Conservation (phyloP, 768 basidiomycete species). For the Solioccasus polychromus region DNA sequence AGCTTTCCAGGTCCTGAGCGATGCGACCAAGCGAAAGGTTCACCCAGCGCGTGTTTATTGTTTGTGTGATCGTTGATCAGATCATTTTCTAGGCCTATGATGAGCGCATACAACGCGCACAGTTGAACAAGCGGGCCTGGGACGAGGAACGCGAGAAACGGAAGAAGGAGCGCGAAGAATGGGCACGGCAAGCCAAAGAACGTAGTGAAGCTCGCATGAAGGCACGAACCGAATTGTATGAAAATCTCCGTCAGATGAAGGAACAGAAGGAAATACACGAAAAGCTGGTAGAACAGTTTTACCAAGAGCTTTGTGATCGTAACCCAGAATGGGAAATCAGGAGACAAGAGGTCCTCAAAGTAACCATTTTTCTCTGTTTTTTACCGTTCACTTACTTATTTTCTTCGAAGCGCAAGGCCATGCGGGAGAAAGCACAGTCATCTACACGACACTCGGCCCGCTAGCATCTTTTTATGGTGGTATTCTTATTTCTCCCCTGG, state of each 20-base stretch:
- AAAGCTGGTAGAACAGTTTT: constrained; percentile 49
- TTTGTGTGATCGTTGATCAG: background rate
- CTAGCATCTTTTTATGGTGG: constrained; percentile 25
- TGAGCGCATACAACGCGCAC: constrained; percentile 33
- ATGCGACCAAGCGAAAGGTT: constrained; percentile 55
- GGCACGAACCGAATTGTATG: constrained; percentile 36
- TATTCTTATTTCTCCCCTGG: constrained; percentile 30
- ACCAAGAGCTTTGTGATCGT: constrained; percentile 50
- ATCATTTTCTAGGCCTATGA: constrained; percentile 44
- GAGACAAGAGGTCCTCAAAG: constrained; percentile 49
- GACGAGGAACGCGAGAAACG: constrained; percentile 40
- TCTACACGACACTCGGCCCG: constrained; percentile 16
- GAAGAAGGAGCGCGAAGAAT: constrained; percentile 50
- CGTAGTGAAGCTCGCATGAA: constrained; percentile 50
- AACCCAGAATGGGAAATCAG: constrained; percentile 66
- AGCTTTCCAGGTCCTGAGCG: constrained; percentile 58
- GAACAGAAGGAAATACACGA: constrained; percentile 39
- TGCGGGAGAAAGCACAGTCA: constrained; percentile 26
- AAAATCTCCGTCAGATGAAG: constrained; percentile 39
- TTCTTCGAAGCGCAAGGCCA: constrained; percentile 28
- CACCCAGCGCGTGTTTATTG: constrained; percentile 8
- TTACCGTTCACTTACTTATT: constrained; percentile 6
- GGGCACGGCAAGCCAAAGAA: constrained; percentile 50
- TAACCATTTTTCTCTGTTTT: constrained; percentile 25
- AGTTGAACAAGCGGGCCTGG: constrained; percentile 26